Conservation (phyloP, 768 basidiomycete genomes). For the Leucocoprinus birnbaumii region DNA sequence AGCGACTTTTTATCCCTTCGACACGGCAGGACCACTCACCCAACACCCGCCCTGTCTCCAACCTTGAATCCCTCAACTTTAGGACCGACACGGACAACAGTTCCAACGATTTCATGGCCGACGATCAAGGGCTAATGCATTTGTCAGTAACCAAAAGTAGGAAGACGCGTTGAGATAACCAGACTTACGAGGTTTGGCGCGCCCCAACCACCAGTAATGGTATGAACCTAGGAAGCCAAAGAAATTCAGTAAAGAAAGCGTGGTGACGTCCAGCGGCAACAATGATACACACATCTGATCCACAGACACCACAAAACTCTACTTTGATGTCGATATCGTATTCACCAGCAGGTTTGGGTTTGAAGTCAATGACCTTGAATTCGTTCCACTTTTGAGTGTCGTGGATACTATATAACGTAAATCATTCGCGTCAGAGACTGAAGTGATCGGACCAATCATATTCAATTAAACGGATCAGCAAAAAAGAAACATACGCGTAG, state of each 20-base stretch:
- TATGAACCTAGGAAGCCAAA: slow-evolving; percentile 28
- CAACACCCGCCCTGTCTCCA: slow-evolving; percentile 53
- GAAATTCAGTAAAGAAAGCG: neutral
- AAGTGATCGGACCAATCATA: no score
- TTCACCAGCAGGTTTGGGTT: slow-evolving; percentile 50
- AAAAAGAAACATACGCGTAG: no score
- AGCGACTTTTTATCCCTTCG: neutral
- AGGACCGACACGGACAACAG: slow-evolving; percentile 48
- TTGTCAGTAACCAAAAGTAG: neutral
- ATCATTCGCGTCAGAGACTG: no score
- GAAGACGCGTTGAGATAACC: neutral
- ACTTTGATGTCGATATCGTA: slow-evolving; percentile 57
- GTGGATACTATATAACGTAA: slow-evolving; percentile 21
- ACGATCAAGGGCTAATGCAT: slow-evolving; percentile 29
- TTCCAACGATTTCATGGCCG: slow-evolving; percentile 58
- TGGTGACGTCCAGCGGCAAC: neutral
- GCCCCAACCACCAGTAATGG: slow-evolving; percentile 37
- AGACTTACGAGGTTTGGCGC: slow-evolving; percentile 22
- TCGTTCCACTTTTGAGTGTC: slow-evolving; percentile 35
- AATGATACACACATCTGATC: slow-evolving; percentile 39
- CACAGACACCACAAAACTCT: slow-evolving; percentile 49
- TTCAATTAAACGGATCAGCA: no score
- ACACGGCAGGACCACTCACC: slow-evolving; percentile 18
- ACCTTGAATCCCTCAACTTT: slow-evolving; percentile 53
- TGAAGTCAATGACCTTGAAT: slow-evolving; percentile 41